Evolutionary conservation across 192 early-diverging fungal genomes (phyloP).

Genomic region (Bifiguratus adelaidae): DNA sequence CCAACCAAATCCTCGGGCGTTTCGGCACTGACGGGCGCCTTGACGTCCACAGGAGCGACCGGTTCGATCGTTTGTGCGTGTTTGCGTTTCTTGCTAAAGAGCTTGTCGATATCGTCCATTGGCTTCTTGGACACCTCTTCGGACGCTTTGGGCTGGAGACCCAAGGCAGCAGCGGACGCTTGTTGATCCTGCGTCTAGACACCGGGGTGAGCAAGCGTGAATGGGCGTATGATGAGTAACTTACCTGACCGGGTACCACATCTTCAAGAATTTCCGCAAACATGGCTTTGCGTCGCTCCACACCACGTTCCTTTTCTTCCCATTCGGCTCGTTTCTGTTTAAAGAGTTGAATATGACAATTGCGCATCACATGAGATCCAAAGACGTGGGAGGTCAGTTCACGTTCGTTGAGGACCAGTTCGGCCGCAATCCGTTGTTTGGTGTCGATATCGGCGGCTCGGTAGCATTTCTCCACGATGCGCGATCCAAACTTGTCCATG

Average conservation of each 20-base stretch:
- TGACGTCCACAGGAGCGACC: conserved; percentile 6
- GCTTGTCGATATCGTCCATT: conserved; percentile 34
- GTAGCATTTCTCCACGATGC: conserved; percentile 76
- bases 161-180: neutral
- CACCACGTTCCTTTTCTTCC: conserved; percentile 59
- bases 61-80: conserved; percentile 2
- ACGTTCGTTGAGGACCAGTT: conserved; percentile 45
- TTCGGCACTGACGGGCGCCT: conserved; percentile 1
- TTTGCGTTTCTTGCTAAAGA: conserved; percentile 33
- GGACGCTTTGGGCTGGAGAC: conserved; percentile 6
- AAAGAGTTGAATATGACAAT: conserved; percentile 69
- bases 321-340: conserved; percentile 68
- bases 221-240: neutral
- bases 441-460: conserved; percentile 54
- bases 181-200: conserved; percentile 8
- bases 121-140: conserved; percentile 21
- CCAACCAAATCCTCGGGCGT: conserved; percentile 17
- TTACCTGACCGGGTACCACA: conserved; percentile 12
- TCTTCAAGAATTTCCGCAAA: conserved; percentile 69
- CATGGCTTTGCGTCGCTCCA: conserved; percentile 65
- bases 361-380: conserved; percentile 66
- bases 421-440: conserved; percentile 62
- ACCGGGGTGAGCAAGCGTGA: neutral
- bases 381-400: conserved; percentile 48
- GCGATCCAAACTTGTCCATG: conserved; percentile 64